Conservation (phyloP, 208 protist genomes). For the Acanthamoeba triangularis region DNA sequence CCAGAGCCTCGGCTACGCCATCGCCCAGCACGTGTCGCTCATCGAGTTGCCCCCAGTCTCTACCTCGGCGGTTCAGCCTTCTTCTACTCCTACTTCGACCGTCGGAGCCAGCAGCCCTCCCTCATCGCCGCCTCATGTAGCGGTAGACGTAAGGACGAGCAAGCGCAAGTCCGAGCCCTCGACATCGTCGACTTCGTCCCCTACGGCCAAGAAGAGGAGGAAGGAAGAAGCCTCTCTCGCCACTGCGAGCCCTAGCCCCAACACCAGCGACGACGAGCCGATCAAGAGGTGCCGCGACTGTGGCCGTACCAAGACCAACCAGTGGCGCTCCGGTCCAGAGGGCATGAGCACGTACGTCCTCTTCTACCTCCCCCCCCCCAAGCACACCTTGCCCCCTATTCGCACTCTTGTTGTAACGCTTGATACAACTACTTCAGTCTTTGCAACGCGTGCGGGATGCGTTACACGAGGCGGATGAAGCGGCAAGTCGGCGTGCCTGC, state of each 20-base stretch:
- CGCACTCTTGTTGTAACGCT: too few species aligned
- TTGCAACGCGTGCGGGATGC: constrained; percentile 42
- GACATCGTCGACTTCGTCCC: neutral
- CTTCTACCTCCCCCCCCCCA: neutral
- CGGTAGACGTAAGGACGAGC: neutral
- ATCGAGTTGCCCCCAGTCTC: neutral
- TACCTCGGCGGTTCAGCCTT: neutral
- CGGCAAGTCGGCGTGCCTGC: neutral
- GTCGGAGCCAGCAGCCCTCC: neutral
- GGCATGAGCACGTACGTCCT: constrained; percentile 21
- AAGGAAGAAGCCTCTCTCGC: neutral
- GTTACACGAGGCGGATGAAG: neutral
- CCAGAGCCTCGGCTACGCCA: neutral
- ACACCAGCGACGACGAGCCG: neutral
- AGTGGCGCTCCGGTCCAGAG: constrained; percentile 29
- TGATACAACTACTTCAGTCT: neutral
- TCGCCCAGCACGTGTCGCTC: neutral
- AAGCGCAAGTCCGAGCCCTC: neutral
- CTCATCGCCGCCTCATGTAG: neutral
- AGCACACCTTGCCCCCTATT: neutral
- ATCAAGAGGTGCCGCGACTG: neutral
- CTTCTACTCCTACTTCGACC: neutral
- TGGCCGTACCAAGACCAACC: neutral
- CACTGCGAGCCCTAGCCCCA: neutral
- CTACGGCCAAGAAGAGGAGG: neutral